A percentile compares a stretch with the other conserved stretches of the same genome.
Conservation (phyloP, 768 basidiomycete species). For the Suillus ampliporus region DNA sequence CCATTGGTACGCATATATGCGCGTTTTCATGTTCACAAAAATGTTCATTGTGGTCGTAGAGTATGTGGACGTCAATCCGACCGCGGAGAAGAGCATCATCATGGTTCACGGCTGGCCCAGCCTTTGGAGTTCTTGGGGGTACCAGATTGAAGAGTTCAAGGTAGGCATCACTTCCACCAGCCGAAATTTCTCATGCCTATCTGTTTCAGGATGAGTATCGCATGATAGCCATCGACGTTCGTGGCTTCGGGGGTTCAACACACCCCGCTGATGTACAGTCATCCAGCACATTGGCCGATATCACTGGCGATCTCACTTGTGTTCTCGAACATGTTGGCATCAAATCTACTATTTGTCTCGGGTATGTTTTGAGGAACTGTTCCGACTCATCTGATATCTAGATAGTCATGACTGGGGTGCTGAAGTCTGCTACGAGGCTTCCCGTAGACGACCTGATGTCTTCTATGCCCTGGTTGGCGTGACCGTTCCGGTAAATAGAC, state of each 20-base stretch:
- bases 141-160: slow-evolving; percentile 71
- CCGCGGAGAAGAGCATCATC: slow-evolving; percentile 55
- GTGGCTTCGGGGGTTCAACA: slow-evolving; percentile 73
- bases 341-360: slow-evolving; percentile 60
- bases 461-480: slow-evolving; percentile 63
- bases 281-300: slow-evolving; percentile 64
- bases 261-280: slow-evolving; percentile 66
- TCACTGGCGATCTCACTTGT: slow-evolving; percentile 68
- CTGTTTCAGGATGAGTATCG: slow-evolving; percentile 58
- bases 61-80: slow-evolving; percentile 68
- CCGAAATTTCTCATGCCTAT: background rate
- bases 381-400: background rate
- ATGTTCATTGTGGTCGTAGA: slow-evolving; percentile 39
- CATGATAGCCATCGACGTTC: slow-evolving; percentile 64
- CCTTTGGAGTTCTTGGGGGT: slow-evolving; percentile 77
- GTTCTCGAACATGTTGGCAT: slow-evolving; percentile 59
- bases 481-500: slow-evolving; percentile 59
- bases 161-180: slow-evolving; percentile 33
- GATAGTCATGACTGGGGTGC: slow-evolving; percentile 80
- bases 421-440: slow-evolving; percentile 69
- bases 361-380: slow-evolving; percentile 44
- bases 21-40: background rate
- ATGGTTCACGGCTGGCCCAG: slow-evolving; percentile 85
- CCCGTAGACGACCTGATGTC: slow-evolving; percentile 68
- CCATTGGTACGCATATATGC: slow-evolving; percentile 47